Percentiles rank a stretch among this genome's conserved stretches.
Evolutionary conservation across 116 monocot species (phyloP).

Genomic region (Iris pallida): DNA sequence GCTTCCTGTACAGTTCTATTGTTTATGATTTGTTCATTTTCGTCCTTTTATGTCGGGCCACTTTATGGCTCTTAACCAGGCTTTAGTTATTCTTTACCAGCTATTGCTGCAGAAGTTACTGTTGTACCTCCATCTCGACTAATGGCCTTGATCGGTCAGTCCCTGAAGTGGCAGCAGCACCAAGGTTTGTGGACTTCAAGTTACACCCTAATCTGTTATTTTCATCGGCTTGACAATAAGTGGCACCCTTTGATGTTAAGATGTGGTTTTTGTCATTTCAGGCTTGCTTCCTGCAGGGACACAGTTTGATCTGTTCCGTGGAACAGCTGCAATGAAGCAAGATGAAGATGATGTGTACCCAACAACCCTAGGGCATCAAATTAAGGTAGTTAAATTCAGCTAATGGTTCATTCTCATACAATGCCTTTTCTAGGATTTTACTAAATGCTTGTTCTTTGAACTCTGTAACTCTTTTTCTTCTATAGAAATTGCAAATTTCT

Average conservation of each 20-base stretch:
- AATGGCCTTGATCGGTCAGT: slow-evolving; percentile 95
- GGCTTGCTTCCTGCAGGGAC: slow-evolving; percentile 94
- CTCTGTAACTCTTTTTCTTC: too few species aligned
- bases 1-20: too few species aligned
- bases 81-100: slow-evolving; percentile 37
- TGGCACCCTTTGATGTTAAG: slow-evolving; percentile 6
- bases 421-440: too few species aligned
- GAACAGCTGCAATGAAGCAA: slow-evolving; percentile 98
- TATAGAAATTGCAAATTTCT: too few species aligned
- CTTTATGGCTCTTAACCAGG: too few species aligned
- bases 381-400: slow-evolving; percentile 69
- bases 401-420: too few species aligned
- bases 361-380: slow-evolving; percentile 67
- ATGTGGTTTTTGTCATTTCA: slow-evolving; percentile 18
- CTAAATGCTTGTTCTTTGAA: too few species aligned
- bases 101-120: slow-evolving; percentile 84
- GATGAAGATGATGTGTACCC: slow-evolving; percentile 97
- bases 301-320: slow-evolving; percentile 97
- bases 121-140: slow-evolving; percentile 92
- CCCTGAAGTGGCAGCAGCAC: slow-evolving; percentile 98
- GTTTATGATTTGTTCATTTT: too few species aligned
- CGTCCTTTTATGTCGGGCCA: too few species aligned
- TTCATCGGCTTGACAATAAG: not conserved
- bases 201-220: slow-evolving; percentile 12
- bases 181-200: too few species aligned